Evolutionary conservation across 768 basidiomycete genomes (phyloP).

Genomic region (Kwoniella pini): DNA sequence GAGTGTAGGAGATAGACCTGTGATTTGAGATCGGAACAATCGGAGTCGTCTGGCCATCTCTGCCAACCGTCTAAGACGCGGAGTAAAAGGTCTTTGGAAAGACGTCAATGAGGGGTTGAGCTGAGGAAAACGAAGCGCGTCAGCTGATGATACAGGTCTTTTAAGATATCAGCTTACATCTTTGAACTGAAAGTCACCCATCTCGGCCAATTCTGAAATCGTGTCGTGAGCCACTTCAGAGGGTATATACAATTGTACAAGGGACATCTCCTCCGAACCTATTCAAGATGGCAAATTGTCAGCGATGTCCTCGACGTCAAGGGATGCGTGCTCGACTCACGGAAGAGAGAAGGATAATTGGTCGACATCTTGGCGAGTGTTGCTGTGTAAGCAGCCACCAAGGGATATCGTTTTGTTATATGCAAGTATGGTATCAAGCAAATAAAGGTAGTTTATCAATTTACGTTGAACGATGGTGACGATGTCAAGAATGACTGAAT

Average conservation of each 20-base stretch:
- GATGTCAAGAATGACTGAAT: slow-evolving; percentile 1
- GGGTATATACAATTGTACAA: slow-evolving; percentile 95
- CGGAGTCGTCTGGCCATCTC: slow-evolving; percentile 94
- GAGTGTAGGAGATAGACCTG: slow-evolving; percentile 78
- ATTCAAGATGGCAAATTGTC: slow-evolving; percentile 5
- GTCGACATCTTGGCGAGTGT: slow-evolving; percentile 62
- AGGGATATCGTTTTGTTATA: neutral
- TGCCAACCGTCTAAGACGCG: slow-evolving; percentile 89
- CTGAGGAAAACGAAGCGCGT: slow-evolving; percentile 57
- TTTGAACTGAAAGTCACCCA: slow-evolving; percentile 95
- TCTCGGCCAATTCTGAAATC: slow-evolving; percentile 89
- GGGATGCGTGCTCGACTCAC: slow-evolving; percentile 58
- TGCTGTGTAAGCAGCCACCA: neutral
- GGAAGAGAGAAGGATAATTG: slow-evolving; percentile 81
- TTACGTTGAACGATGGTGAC: slow-evolving; percentile 1
- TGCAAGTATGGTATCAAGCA: neutral
- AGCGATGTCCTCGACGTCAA: neutral
- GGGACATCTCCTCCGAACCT: slow-evolving; percentile 98
- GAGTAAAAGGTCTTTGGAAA: slow-evolving; percentile 97
- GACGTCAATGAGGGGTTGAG: slow-evolving; percentile 92
- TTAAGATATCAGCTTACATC: slow-evolving; percentile 65
- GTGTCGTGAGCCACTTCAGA: slow-evolving; percentile 97
- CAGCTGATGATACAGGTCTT: neutral
- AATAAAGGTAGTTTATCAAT: slow-evolving; percentile 2
- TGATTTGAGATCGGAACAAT: slow-evolving; percentile 82